Percentiles rank a stretch among this genome's conserved stretches.
Evolutionary conservation across 345 rosid species (phyloP).

Genomic region (Luvunga scandens): DNA sequence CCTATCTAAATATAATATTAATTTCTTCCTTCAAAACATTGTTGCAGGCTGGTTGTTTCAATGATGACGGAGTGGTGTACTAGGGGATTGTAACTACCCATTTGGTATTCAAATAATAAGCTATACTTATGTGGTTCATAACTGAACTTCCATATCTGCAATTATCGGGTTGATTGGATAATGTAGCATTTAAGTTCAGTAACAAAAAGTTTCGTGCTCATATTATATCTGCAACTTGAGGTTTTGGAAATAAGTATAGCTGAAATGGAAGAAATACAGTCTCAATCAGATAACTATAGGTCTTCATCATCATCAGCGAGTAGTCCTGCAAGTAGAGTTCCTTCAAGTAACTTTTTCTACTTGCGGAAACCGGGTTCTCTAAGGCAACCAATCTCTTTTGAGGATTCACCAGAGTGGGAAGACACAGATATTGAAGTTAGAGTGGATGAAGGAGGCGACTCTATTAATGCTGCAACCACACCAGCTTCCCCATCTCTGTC

Average conservation of each 20-base stretch:
- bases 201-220: constrained; percentile 10
- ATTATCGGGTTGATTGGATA: constrained; percentile 1
- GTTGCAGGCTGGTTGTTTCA: background rate
- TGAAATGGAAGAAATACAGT: constrained; percentile 95
- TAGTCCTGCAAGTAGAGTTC: constrained; percentile 95
- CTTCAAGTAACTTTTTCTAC: constrained; percentile 93
- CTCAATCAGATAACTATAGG: constrained; percentile 88
- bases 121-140: no score
- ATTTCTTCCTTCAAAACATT: background rate
- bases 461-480: constrained; percentile 68
- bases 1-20: background rate
- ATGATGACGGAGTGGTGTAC: background rate
- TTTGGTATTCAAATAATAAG: no score
- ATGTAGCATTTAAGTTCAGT: constrained; percentile 3
- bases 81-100: background rate
- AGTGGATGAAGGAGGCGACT: constrained; percentile 78
- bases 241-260: constrained; percentile 22
- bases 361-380: constrained; percentile 88
- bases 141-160: background rate
- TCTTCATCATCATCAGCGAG: constrained; percentile 97
- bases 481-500: constrained; percentile 85
- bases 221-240: constrained; percentile 13
- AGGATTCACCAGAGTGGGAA: constrained; percentile 99
- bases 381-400: constrained; percentile 92
- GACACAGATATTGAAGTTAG: constrained; percentile 77